These are phyloP conservation scores for Aureobasidium sp. DNA, from an alignment of 2,329 filamentous ascomycete genomes.

Conservation along the genomic window DNA sequence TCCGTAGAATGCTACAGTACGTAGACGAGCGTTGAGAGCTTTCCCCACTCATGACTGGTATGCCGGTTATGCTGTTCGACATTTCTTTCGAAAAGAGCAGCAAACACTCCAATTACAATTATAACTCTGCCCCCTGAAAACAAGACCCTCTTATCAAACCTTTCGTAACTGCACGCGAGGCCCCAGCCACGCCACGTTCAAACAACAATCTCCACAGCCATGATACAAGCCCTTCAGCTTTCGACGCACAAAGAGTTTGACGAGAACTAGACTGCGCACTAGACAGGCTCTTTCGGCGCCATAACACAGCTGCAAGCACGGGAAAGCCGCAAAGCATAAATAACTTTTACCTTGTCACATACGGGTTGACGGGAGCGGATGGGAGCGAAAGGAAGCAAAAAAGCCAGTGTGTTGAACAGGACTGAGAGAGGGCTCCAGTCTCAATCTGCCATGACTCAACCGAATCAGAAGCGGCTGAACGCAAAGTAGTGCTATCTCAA, in stretches of 20 bases:
- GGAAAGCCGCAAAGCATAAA: slow-evolving; percentile 2
- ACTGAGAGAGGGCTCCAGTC: background rate
- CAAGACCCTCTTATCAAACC: background rate
- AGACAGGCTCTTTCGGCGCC: background rate
- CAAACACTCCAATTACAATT: background rate
- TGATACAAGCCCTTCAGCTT: background rate
- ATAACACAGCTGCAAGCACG: background rate
- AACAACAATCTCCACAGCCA: slow-evolving; percentile 1
- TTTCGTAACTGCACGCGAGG: background rate
- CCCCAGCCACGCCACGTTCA: background rate
- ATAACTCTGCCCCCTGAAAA: slow-evolving; percentile 1
- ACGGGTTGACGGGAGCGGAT: background rate
- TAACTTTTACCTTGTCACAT: background rate
- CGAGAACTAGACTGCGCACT: background rate
- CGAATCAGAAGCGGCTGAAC: background rate
- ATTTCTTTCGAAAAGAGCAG: background rate
- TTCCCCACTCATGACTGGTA: background rate
- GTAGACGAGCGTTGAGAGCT: slow-evolving; percentile 1
- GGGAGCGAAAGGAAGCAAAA: background rate
- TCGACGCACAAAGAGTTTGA: background rate
- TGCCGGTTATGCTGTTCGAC: background rate
- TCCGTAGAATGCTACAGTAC: background rate
- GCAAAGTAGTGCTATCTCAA: background rate
- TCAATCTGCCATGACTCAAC: slow-evolving; percentile 6
- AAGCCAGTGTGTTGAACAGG: background rate